phyloP scores from a whole-genome alignment of 73 alveolate genomes.

The Diophrys appendiculata region DNA sequence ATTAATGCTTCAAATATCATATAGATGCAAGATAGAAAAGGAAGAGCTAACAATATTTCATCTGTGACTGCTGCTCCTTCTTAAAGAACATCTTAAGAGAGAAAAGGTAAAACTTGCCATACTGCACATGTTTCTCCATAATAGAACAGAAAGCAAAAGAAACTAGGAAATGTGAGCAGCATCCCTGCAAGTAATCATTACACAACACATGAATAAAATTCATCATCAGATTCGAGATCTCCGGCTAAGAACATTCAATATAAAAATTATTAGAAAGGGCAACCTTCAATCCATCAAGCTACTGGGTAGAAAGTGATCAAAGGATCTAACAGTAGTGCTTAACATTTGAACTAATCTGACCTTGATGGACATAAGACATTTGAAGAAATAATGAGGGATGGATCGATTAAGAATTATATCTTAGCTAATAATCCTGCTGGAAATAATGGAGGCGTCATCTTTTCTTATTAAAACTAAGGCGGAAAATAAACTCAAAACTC shows the following conservation, averaged over 20 bases:
- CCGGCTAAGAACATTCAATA: background rate
- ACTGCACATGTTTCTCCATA: background rate
- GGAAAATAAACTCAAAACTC: background rate
- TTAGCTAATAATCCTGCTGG: background rate
- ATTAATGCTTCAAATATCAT: too few relatives aligned
- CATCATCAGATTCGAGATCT: background rate
- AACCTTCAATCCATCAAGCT: too few relatives aligned
- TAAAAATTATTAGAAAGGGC: too few relatives aligned
- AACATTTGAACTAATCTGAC: too few relatives aligned
- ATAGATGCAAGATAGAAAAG: background rate
- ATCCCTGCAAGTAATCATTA: too few relatives aligned
- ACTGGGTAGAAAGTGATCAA: too few relatives aligned
- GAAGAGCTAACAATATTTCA: background rate
- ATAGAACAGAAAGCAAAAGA: background rate
- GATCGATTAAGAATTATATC: too few relatives aligned
- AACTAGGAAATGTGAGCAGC: background rate
- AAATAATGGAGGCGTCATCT: background rate
- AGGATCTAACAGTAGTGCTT: too few relatives aligned
- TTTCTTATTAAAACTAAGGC: background rate
- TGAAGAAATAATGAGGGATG: background rate
- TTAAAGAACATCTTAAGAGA: background rate
- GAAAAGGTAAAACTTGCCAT: background rate
- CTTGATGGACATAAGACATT: background rate
- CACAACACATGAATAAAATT: background rate
- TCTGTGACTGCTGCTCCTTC: conserved; percentile 2